These are phyloP conservation scores for Didymella lethalis DNA, from an alignment of 2,329 filamentous ascomycete species.

Conservation along the genomic window DNA sequence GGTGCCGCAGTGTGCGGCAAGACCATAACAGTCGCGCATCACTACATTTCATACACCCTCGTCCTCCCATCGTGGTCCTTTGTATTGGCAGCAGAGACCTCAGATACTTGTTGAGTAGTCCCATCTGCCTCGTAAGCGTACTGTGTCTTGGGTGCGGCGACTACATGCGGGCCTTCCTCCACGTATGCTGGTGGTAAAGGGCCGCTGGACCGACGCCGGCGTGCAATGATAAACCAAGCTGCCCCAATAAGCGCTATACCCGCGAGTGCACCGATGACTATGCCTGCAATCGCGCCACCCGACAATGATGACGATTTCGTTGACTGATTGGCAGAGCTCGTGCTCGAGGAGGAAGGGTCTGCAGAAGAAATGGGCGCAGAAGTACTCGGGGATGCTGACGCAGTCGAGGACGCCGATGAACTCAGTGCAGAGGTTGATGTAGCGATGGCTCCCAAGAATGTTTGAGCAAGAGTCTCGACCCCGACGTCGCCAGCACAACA, in stretches of 20 bases:
- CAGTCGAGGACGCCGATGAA: background rate
- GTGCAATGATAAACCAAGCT: constrained; percentile 4
- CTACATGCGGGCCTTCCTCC: background rate
- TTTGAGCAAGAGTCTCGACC: constrained; percentile 7
- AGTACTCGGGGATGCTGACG: too few species aligned
- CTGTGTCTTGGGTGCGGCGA: background rate
- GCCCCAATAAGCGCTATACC: constrained; percentile 2
- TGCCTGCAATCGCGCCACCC: constrained; percentile 8
- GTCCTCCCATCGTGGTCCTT: constrained; percentile 4
- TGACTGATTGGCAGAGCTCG: background rate
- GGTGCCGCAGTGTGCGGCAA: background rate
- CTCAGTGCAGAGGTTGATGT: background rate
- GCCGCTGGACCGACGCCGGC: background rate
- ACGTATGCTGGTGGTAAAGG: background rate
- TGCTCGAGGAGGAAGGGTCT: background rate
- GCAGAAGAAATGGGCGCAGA: background rate
- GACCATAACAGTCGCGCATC: background rate
- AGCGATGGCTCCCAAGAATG: constrained; percentile 4
- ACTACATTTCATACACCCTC: constrained; percentile 2
- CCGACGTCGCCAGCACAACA: constrained; percentile 12
- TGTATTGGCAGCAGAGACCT: constrained; percentile 8
- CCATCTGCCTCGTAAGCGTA: constrained; percentile 12
- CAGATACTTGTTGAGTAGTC: constrained; percentile 1
- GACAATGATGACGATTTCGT: background rate
- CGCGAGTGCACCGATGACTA: constrained; percentile 2